phyloP scores from a whole-genome alignment of 768 basidiomycete species.

The Pleurotus salmoneostramineus region DNA sequence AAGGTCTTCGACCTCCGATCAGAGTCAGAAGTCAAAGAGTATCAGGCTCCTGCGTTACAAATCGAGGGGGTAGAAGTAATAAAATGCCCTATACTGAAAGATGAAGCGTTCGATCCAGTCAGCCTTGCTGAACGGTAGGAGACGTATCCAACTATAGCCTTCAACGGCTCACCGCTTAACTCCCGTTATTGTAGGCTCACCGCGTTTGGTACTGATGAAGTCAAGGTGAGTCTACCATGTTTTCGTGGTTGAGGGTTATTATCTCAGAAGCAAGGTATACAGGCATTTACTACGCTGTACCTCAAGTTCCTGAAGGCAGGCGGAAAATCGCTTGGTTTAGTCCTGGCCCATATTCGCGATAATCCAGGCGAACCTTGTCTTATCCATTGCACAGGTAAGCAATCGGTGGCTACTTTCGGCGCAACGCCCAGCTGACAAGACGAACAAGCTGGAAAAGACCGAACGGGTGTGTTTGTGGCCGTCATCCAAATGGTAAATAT shows the following conservation, averaged over 20 bases:
- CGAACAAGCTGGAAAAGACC: conserved; percentile 30
- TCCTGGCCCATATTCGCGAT: conserved; percentile 34
- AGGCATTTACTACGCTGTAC: conserved; percentile 29
- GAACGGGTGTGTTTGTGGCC: conserved; percentile 35
- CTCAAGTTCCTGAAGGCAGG: conserved; percentile 25
- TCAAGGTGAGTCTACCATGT: conserved; percentile 13
- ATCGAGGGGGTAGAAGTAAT: conserved; percentile 29
- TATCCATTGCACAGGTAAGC: conserved; percentile 38
- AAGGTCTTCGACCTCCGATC: conserved; percentile 38
- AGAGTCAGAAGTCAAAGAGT: conserved; percentile 28
- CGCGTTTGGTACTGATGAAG: conserved; percentile 20
- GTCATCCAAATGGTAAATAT: conserved; percentile 21
- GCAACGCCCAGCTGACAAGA: too few species aligned
- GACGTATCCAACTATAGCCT: neutral
- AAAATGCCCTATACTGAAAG: conserved; percentile 21
- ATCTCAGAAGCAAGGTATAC: neutral
- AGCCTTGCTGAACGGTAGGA: conserved; percentile 13
- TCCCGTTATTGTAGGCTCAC: conserved; percentile 16
- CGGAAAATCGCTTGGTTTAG: conserved; percentile 24
- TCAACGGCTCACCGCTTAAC: neutral
- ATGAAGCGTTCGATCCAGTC: conserved; percentile 10
- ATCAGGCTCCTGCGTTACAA: conserved; percentile 21
- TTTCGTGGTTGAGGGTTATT: conserved; percentile 2
- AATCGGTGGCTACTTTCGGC: too few species aligned
- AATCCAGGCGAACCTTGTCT: conserved; percentile 33